A percentile compares a stretch with the other conserved stretches of the same genome.
phyloP scores from a whole-genome alignment of 129 eudicot genomes.

The Scalesia atractyloides region DNA sequence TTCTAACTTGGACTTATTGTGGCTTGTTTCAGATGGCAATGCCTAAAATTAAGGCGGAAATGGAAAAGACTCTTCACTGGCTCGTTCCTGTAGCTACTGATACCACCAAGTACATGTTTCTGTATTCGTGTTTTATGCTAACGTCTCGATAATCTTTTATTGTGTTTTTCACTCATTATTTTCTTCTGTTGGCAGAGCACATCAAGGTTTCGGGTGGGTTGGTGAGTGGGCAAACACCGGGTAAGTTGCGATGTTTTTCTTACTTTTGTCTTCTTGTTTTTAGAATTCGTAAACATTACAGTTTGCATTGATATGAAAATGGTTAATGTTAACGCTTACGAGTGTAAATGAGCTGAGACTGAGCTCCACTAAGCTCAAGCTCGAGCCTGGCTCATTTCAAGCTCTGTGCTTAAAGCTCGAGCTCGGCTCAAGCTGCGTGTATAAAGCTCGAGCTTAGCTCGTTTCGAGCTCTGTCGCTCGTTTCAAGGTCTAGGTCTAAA shows the following conservation, averaged over 20 bases:
- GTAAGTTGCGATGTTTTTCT: constrained; percentile 40
- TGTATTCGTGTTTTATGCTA: neutral
- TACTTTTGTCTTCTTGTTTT: neutral
- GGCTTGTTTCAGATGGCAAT: constrained; percentile 56
- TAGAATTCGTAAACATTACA: neutral
- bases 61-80: constrained; percentile 92
- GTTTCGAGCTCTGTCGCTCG: too few species aligned
- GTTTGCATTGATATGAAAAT: neutral
- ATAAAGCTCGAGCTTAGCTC: neutral
- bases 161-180: neutral
- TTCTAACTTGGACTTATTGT: neutral
- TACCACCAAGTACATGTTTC: constrained; percentile 69
- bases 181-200: constrained; percentile 60
- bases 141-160: neutral
- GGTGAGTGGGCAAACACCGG: constrained; percentile 99
- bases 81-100: constrained; percentile 88
- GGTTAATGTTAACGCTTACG: neutral
- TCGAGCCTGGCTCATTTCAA: neutral
- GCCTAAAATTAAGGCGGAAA: constrained; percentile 89
- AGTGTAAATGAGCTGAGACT: neutral
- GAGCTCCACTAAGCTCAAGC: neutral
- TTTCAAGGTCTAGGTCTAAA: too few species aligned
- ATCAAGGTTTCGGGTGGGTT: constrained; percentile 99
- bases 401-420: neutral
- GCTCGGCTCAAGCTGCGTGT: neutral